Evolutionary conservation across 371 early-diverging fungal species (phyloP).

Genomic region (Syncephalastrum racemosum): DNA sequence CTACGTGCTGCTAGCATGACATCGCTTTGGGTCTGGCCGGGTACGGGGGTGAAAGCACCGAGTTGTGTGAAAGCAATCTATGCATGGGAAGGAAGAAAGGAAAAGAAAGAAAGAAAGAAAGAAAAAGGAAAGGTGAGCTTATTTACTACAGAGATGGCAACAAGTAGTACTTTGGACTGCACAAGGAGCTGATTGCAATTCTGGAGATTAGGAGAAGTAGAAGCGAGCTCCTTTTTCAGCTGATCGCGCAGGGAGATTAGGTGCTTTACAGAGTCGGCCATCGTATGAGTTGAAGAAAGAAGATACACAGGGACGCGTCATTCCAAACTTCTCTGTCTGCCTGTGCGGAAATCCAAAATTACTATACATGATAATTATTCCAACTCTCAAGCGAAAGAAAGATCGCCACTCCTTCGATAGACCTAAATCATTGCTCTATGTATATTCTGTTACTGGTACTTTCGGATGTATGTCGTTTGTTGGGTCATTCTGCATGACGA

Average conservation of each 20-base stretch:
- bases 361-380: not conserved
- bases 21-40: conserved; percentile 59
- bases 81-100: not conserved
- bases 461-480: too few species aligned
- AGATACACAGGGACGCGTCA: conserved; percentile 8
- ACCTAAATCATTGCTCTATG: too few species aligned
- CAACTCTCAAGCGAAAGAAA: not conserved
- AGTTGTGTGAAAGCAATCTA: conserved; percentile 79
- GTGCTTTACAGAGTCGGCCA: conserved; percentile 30
- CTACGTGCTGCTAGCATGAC: conserved; percentile 72
- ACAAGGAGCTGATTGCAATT: conserved; percentile 71
- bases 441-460: too few species aligned
- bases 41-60: conserved; percentile 66
- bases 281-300: conserved; percentile 5
- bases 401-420: not conserved
- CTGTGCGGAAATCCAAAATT: not conserved
- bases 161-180: conserved; percentile 72
- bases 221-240: conserved; percentile 63
- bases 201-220: conserved; percentile 70
- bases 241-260: conserved; percentile 44
- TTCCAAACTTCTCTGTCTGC: conserved; percentile 1
- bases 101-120: not conserved
- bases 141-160: not conserved
- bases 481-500: too few species aligned
- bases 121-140: not conserved